Evolutionary conservation across 768 basidiomycete genomes (phyloP).

Genomic region (Tephrocybe sp.): DNA sequence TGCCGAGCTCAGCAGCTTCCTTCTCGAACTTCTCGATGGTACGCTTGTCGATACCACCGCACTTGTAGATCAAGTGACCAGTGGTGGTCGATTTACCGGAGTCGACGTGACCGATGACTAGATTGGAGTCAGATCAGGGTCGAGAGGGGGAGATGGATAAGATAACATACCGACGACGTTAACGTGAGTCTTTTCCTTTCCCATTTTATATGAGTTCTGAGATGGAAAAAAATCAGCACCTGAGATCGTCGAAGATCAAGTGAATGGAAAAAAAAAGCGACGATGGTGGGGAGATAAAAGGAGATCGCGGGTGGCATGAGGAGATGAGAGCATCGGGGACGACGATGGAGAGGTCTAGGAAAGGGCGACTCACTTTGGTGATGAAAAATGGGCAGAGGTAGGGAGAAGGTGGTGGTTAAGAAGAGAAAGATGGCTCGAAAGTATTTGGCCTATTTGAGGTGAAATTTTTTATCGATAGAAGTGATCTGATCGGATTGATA

Average conservation of each 20-base stretch:
- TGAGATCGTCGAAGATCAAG: slow-evolving; percentile 22
- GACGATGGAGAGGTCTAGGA: slow-evolving; percentile 12
- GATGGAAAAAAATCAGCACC: slow-evolving; percentile 25
- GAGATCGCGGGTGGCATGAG: slow-evolving; percentile 22
- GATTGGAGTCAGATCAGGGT: slow-evolving; percentile 30
- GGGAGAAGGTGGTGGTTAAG: slow-evolving; percentile 49
- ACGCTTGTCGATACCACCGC: slow-evolving; percentile 99
- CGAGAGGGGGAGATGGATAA: slow-evolving; percentile 18
- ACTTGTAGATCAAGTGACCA: slow-evolving; percentile 99
- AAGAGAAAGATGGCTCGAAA: slow-evolving; percentile 37
- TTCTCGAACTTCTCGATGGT: slow-evolving; percentile 99
- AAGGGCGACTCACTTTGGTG: slow-evolving; percentile 34
- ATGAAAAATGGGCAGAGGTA: slow-evolving; percentile 28
- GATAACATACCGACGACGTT: slow-evolving; percentile 88
- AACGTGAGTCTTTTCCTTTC: slow-evolving; percentile 95
- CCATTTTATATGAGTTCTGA: slow-evolving; percentile 73
- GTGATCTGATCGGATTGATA: slow-evolving; percentile 57
- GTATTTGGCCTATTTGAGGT: slow-evolving; percentile 49
- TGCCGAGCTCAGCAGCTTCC: slow-evolving; percentile 99
- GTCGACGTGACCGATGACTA: slow-evolving; percentile 99
- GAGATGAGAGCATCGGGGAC: slow-evolving; percentile 4
- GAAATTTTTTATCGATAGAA: slow-evolving; percentile 61
- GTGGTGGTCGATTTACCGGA: slow-evolving; percentile 99
- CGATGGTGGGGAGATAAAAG: slow-evolving; percentile 14
- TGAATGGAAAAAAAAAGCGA: slow-evolving; percentile 7